Evolutionary conservation across 495 filamentous ascomycete genomes (phyloP), one percentile per base, ranked within the genome.

Genomic region (Neurospora sp.): DNA sequence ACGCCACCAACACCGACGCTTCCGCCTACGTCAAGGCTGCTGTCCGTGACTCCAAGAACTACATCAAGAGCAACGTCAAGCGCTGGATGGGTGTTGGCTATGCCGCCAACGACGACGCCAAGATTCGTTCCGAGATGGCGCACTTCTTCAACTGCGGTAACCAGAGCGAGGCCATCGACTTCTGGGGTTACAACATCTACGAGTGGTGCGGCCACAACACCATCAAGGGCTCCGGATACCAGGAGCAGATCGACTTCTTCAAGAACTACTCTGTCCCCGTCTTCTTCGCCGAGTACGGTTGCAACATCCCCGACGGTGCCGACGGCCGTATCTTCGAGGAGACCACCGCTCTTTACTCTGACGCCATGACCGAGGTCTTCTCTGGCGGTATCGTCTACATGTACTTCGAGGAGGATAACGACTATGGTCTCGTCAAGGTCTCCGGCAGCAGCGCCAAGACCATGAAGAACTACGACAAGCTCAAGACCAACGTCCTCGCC

Each of bases 111-210:
- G 96, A 99, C 78, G 93, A 96, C 76, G 83, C 89, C 1, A 83
- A 87, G 10, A 98, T 97, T 77, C 93, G 96, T 73, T 83, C 81
- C 44, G 79, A 92, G 77, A 88, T 99, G 77, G 93, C 93, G 39
- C 83, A 94, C 80, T 99, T 96, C 84, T 96, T 99, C 86, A 92
- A 97, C 87, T 99, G 96, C 78, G 92, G 92, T 71, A 81, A 88
- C 40, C 72, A 84, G 39, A 83, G 83, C 0, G 85, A 88, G 14
- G 84, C 89, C 48, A 94, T 97, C 74, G 95, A 98, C 82, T 98
- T 94, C 86, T 98, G 93, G 93, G 96, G 96, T 71, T 97, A 97
- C 88, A 99, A 98, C 84, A 95, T 98, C 85, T 98, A 98, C 84
- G 94, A 92, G 44, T 99, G 96, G 96, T 99, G 96, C 79, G 96